A percentile compares a stretch with the other conserved stretches of the same genome.
Evolutionary conservation across 2,329 filamentous ascomycete genomes (phyloP).

Genomic region (Talaromyces sp.): DNA sequence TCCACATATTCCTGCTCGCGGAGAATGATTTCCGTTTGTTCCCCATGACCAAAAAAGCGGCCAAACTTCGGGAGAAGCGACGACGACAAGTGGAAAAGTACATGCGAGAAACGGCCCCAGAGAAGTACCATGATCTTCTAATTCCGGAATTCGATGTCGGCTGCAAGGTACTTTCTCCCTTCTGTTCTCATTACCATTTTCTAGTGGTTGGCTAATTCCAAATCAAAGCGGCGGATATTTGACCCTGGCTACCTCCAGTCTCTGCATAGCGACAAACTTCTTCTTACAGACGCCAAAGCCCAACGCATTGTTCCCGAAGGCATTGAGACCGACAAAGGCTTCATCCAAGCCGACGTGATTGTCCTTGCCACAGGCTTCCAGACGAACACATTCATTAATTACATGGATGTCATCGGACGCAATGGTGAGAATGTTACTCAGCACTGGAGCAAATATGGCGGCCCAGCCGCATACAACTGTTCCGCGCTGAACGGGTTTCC

Average conservation of each 20-base stretch:
- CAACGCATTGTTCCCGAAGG: slow-evolving; percentile 44
- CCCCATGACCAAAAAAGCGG: slow-evolving; percentile 33
- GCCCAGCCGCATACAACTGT: slow-evolving; percentile 56
- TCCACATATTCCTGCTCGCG: slow-evolving; percentile 30
- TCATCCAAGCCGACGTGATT: slow-evolving; percentile 21
- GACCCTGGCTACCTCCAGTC: slow-evolving; percentile 51
- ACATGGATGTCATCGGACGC: slow-evolving; percentile 21
- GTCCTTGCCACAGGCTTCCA: slow-evolving; percentile 24
- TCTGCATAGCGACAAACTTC: slow-evolving; percentile 48
- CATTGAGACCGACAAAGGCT: slow-evolving; percentile 16
- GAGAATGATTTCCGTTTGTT: slow-evolving; percentile 24
- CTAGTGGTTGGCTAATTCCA: background rate
- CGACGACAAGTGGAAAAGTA: slow-evolving; percentile 36
- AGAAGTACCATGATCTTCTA: slow-evolving; percentile 55
- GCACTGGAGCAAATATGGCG: slow-evolving; percentile 40
- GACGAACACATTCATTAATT: slow-evolving; percentile 19
- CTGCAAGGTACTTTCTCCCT: slow-evolving; percentile 43
- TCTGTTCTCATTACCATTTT: background rate
- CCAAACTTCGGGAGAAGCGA: slow-evolving; percentile 27
- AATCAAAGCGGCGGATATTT: slow-evolving; percentile 47
- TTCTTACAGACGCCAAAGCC: slow-evolving; percentile 47
- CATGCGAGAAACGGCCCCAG: slow-evolving; percentile 47
- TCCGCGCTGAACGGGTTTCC: slow-evolving; percentile 50
- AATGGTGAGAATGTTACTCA: slow-evolving; percentile 17
- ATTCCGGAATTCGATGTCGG: slow-evolving; percentile 58